These are phyloP conservation scores for Oryza glumipatula DNA, from an alignment of 176 grass and related monocot species.

Conservation along the genomic window DNA sequence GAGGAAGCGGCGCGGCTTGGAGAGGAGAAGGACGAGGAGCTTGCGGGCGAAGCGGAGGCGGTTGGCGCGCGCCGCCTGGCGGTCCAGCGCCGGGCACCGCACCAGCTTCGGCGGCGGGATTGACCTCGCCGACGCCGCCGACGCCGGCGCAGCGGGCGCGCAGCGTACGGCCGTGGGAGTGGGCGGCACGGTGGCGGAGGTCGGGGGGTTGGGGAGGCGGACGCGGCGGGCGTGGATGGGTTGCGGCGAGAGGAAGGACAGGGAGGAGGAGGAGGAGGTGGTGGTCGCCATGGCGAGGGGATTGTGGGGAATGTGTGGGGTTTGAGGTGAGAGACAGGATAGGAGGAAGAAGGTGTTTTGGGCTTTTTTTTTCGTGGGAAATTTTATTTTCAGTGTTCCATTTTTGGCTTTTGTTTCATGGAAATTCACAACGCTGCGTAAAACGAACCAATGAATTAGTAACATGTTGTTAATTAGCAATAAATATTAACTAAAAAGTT, in stretches of 20 bases:
- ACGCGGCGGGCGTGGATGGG: not conserved
- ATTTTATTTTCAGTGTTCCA: too few relatives aligned
- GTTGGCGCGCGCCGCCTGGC: constrained; percentile 60
- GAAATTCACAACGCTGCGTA: too few relatives aligned
- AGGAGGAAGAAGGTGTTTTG: not conserved
- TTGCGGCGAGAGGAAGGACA: not conserved
- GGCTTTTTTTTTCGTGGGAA: too few relatives aligned
- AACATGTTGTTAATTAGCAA: too few relatives aligned
- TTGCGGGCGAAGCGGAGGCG: constrained; percentile 77
- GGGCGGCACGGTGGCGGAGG: not conserved
- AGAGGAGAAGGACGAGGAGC: constrained; percentile 75
- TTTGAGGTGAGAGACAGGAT: not conserved
- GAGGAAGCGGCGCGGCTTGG: constrained; percentile 73
- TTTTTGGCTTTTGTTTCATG: too few relatives aligned
- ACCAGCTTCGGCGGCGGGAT: constrained; percentile 56
- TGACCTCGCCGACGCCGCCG: not conserved
- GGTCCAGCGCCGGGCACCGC: constrained; percentile 64
- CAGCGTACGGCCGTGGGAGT: not conserved
- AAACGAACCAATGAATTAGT: too few relatives aligned
- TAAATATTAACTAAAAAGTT: too few relatives aligned
- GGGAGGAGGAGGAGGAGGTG: not conserved
- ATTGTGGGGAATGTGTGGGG: not conserved
- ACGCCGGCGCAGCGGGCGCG: not conserved
- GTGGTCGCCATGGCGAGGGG: not conserved
- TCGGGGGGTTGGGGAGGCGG: not conserved